Evolutionary conservation across 2,329 filamentous ascomycete genomes (phyloP).

Genomic region (Talaromyces sp.): DNA sequence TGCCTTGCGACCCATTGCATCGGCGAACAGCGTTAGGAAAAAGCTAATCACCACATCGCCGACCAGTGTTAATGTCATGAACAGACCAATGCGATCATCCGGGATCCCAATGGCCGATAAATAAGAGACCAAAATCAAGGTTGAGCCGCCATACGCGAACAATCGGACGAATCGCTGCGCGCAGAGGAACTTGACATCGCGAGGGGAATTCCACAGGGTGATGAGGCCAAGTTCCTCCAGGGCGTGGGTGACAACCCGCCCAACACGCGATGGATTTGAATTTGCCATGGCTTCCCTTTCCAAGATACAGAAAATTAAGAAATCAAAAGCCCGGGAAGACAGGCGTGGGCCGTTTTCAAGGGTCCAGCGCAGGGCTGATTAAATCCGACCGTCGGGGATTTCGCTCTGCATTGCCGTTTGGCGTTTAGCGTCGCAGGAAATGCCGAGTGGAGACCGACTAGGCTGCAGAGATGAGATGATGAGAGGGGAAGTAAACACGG

Average conservation of each 20-base stretch:
- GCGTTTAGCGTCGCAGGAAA: neutral
- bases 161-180: slow-evolving; percentile 55
- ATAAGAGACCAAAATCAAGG: slow-evolving; percentile 65
- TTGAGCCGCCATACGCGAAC: slow-evolving; percentile 65
- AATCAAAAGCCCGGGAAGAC: too few species aligned
- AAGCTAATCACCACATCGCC: slow-evolving; percentile 65
- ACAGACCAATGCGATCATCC: slow-evolving; percentile 63
- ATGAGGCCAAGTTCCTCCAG: slow-evolving; percentile 40
- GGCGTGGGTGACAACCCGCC: slow-evolving; percentile 10
- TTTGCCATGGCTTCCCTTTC: slow-evolving; percentile 26
- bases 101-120: slow-evolving; percentile 59
- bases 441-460: neutral
- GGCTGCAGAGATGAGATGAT: too few species aligned
- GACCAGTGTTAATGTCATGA: slow-evolving; percentile 65
- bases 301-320: too few species aligned
- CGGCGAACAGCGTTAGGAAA: slow-evolving; percentile 61
- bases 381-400: neutral
- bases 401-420: neutral
- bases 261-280: neutral
- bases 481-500: too few species aligned
- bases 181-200: slow-evolving; percentile 44
- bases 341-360: too few species aligned
- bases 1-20: slow-evolving; percentile 59
- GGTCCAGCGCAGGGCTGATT: too few species aligned
- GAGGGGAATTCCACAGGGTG: slow-evolving; percentile 40